Evolutionary conservation across 495 filamentous ascomycete species (phyloP), one percentile per base, ranked within the genome.

Genomic region (Penicillium waksmanii): DNA sequence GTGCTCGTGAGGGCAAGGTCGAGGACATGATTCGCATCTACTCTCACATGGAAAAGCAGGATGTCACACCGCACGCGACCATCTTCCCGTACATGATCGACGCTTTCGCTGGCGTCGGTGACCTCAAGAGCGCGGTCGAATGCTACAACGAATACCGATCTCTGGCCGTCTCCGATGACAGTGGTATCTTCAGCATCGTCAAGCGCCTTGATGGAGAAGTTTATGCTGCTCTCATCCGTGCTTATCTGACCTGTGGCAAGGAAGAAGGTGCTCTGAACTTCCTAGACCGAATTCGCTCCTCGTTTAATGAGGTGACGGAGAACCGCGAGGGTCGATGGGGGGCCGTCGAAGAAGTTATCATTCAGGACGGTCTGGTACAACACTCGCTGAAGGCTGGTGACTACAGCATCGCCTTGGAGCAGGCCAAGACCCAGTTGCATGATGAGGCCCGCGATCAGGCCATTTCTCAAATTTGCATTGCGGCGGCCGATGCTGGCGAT

Each of bases 41-140:
- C 70, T 85, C 86, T 53, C 92, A 98, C 69, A 93, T 97, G 91
- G 93, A 97, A 70, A 72, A 80, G 44, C 84, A 83, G 54, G 86
- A 85, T 54, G 82, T 92, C 21, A 82, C 81, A 13, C 90, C 94
- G 0, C 85, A 85, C 59, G 87, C 91, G 18, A 85, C 88, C 42
- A 92, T 93, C 35, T 97, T 96, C 74, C 86, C 91, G 2, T 82
- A 86, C 13, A 96, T 98, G 91, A 98, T 98, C 66, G 85, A 90
- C 40, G 92, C 92, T 0, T 98, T 97, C 67, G 92, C 89, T 46
- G 82, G 82, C 31, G 82, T 81, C 5, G 87, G 92, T 15, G 92
- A 98, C 66, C 80, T 98, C 38, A 79, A 81, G 66, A 94, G 89
- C 61, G 96, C 92, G n/a, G 88, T 96, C 11, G 95, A 98, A 66